Conservation (phyloP, 306 rosid species). For the Lathyrus oleraceus region DNA sequence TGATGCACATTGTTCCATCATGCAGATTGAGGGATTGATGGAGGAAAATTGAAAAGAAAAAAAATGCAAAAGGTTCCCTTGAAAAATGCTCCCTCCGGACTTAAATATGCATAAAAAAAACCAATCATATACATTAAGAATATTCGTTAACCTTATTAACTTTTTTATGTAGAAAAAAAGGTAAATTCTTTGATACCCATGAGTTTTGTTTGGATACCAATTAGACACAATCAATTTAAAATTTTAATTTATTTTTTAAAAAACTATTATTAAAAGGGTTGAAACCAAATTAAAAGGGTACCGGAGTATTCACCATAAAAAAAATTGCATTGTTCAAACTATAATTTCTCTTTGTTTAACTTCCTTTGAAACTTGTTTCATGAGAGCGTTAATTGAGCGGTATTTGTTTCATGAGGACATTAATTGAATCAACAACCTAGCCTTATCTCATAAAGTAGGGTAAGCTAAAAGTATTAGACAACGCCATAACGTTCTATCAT, state of each 20-base stretch:
- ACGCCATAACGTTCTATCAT: no score
- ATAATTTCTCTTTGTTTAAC: background rate
- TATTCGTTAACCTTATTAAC: background rate
- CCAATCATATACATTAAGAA: background rate
- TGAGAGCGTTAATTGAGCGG: background rate
- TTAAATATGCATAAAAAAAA: background rate
- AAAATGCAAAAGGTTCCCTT: no score
- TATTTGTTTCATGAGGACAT: background rate
- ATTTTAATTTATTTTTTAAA: no score
- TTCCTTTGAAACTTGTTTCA: conserved; percentile 1
- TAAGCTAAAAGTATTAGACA: no score
- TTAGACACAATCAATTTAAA: no score
- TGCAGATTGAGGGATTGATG: conserved; percentile 21
- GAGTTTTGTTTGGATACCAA: no score
- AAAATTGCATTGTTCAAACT: background rate
- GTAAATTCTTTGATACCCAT: no score
- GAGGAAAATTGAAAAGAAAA: conserved; percentile 6
- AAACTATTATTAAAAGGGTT: no score
- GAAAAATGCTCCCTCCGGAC: background rate
- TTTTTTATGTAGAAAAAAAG: background rate
- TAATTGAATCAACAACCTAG: background rate
- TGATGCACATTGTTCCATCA: conserved; percentile 25
- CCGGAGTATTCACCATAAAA: background rate
- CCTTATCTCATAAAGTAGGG: no score
- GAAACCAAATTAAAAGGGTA: no score